A percentile compares a stretch with the other conserved stretches of the same genome.
phyloP scores from a whole-genome alignment of 257 asterid genomes.

The Penstemon davidsonii region DNA sequence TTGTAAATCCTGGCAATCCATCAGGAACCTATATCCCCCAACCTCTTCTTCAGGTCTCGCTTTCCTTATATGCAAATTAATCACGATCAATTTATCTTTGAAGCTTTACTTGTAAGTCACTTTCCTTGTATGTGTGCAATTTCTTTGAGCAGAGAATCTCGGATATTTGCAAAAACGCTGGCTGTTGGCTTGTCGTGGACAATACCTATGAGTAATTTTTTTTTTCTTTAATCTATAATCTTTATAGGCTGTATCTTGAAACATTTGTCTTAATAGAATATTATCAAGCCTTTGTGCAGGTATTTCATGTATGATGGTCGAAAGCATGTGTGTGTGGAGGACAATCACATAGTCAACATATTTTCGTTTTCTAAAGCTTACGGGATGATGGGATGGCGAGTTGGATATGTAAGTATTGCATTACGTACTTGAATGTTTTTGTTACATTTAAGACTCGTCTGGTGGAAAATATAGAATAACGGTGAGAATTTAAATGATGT shows the following conservation, averaged over 20 bases:
- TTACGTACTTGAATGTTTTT: too few species aligned
- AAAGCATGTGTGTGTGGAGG: slow-evolving; percentile 80
- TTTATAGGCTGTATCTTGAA: background rate
- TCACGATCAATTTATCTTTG: background rate
- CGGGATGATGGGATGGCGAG: slow-evolving; percentile 99
- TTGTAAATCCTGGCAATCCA: slow-evolving; percentile 99
- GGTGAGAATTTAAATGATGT: too few species aligned
- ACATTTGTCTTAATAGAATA: background rate
- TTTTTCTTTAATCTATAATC: background rate
- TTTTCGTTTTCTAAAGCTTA: slow-evolving; percentile 97
- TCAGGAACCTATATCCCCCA: slow-evolving; percentile 94
- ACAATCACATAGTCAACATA: slow-evolving; percentile 72
- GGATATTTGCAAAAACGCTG: slow-evolving; percentile 74
- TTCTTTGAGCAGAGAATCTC: slow-evolving; percentile 69
- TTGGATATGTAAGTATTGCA: slow-evolving; percentile 80
- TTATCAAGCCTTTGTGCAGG: slow-evolving; percentile 44
- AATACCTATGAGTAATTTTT: slow-evolving; percentile 90
- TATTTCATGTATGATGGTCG: slow-evolving; percentile 96
- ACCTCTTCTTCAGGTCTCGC: slow-evolving; percentile 84
- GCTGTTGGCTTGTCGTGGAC: slow-evolving; percentile 94
- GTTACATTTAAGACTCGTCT: too few species aligned
- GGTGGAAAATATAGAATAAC: too few species aligned
- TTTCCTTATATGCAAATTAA: slow-evolving; percentile 15
- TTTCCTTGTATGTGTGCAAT: slow-evolving; percentile 1
- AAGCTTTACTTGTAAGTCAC: slow-evolving; percentile 8